Percentiles rank a stretch among this genome's conserved stretches.
Evolutionary conservation across 345 rosid species (phyloP).

Genomic region (Salix arbutifolia): DNA sequence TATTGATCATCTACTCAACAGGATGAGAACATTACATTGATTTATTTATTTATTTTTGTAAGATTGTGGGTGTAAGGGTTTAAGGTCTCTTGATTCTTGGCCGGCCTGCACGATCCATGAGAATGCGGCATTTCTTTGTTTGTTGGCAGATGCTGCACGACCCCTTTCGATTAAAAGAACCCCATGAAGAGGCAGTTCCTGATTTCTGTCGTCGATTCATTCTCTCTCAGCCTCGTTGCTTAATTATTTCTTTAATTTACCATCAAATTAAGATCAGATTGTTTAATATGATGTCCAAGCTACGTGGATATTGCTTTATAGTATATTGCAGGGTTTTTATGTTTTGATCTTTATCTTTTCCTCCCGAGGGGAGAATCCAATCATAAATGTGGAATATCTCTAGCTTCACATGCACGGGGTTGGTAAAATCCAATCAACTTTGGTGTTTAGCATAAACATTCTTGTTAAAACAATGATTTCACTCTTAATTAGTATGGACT

Average conservation of each 20-base stretch:
- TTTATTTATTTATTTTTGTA: not conserved
- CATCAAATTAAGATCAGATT: not conserved
- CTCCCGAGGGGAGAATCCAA: too few relatives aligned
- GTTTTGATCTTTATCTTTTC: too few relatives aligned
- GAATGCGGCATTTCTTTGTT: not conserved
- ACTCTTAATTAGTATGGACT: too few relatives aligned
- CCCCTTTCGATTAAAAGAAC: not conserved
- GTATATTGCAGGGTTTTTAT: too few relatives aligned
- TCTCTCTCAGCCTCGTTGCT: not conserved
- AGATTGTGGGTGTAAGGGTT: not conserved
- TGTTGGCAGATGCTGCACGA: slow-evolving; percentile 15
- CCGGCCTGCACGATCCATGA: slow-evolving; percentile 5
- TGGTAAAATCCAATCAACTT: too few relatives aligned
- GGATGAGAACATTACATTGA: not conserved
- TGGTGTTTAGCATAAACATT: too few relatives aligned
- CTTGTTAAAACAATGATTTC: too few relatives aligned
- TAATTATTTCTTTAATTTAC: not conserved
- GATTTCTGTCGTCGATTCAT: not conserved
- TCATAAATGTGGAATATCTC: too few relatives aligned
- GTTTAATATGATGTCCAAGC: not conserved
- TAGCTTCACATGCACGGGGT: too few relatives aligned
- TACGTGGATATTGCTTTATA: not conserved
- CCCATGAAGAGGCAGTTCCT: slow-evolving; percentile 1
- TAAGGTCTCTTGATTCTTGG: not conserved
- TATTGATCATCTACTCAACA: slow-evolving; percentile 8